Evolutionary conservation across 164 flowering plant species (phyloP).

Genomic region (Magnolia officinalis): DNA sequence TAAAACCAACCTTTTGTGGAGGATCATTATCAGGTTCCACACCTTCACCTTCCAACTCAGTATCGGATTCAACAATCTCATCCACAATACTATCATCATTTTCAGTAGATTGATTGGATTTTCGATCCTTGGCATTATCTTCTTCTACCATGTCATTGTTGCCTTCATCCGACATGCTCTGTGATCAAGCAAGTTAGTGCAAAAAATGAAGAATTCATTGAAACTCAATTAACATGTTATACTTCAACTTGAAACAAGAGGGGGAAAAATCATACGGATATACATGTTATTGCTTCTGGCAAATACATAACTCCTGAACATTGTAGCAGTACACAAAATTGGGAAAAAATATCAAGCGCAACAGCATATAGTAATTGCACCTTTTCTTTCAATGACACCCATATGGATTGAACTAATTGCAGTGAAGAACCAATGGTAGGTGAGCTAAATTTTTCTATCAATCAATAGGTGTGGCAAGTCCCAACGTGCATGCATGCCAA

Average conservation of each 20-base stretch:
- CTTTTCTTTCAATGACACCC: too few species aligned
- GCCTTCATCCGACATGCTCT: conserved; percentile 48
- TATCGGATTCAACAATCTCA: conserved; percentile 78
- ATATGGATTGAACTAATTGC: too few species aligned
- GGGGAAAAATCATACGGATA: too few species aligned
- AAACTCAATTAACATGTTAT: background rate
- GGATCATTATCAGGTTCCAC: conserved; percentile 85
- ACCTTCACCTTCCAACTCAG: conserved; percentile 73
- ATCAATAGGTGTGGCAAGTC: too few species aligned
- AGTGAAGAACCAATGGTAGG: too few species aligned
- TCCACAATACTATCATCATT: conserved; percentile 44
- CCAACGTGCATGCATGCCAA: too few species aligned
- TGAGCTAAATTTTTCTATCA: too few species aligned
- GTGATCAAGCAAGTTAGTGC: background rate
- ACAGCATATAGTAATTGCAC: background rate
- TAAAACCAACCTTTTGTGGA: conserved; percentile 66
- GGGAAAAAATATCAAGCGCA: background rate
- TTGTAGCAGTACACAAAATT: background rate
- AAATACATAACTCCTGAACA: background rate
- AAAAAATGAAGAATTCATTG: background rate
- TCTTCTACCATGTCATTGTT: conserved; percentile 41
- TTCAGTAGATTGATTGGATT: background rate
- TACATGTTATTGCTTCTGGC: background rate
- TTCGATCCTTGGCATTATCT: conserved; percentile 9
- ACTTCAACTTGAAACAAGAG: too few species aligned